Evolutionary conservation across 768 basidiomycete genomes (phyloP), one percentile per base, ranked within the genome.

Genomic region (Hortiboletus flavorubellus): DNA sequence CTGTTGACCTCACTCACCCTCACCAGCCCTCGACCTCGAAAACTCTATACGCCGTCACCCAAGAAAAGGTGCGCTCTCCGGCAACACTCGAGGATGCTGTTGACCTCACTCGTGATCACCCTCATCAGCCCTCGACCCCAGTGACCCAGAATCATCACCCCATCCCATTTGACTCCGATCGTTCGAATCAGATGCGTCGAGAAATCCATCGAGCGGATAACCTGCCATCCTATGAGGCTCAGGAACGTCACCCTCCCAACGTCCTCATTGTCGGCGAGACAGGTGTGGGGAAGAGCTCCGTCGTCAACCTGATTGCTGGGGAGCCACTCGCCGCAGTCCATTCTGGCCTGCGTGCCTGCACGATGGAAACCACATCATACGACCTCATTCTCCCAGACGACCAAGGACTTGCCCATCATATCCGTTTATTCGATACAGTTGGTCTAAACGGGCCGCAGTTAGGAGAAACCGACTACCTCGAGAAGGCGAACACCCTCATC

Each of bases 301-400:
- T 78, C 30, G 56, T 77, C 49, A 78, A 78, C 58, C 67, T 78
- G 60, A 59, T 78, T 23, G 61, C 63, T 26, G 70, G 68, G 10
- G 45, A 59, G 3, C 30, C 58, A 8, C 44, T 63, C 2, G 75
- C 75, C 10, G 15, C 29, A 1, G 62, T 65, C 9, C 68, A 72
- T n/a, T 66, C 65, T 33, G 54, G 65, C 9, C 69, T 71, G 0
- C 49, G 44, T 0, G 76, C 75, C 5, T 74, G 70, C 60, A 79
- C 78, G 3, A 64, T 76, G 49, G 41, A 65, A 9, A 64, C 60
- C 44, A 54, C 49, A 1, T 56, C 58, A 4, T 73, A 77, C 56
- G 52, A 60, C 12, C 53, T 66, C 50, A 44, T 60, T 21, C 59
- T 72, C 41, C 45, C 60, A 10, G 60, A 59, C 40, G 6, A 42